A percentile compares a stretch with the other conserved stretches of the same genome.
Conservation (phyloP, 768 basidiomycete genomes). For the Leccinum barrowsii region DNA sequence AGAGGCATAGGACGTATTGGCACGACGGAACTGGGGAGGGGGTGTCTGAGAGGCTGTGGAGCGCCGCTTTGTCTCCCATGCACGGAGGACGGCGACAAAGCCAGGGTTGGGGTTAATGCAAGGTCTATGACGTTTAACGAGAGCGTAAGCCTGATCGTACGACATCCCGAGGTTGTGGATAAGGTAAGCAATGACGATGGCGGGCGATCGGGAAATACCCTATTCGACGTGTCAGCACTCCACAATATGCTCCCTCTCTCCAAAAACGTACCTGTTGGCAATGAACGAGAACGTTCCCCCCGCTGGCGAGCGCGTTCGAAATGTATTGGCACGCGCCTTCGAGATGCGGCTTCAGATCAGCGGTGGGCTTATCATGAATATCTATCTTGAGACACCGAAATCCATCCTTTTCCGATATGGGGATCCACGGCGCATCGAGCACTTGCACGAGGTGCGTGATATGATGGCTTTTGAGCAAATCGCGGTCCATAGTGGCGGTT, state of each 20-base stretch:
- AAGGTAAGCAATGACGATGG: conserved; percentile 79
- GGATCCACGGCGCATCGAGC: conserved; percentile 63
- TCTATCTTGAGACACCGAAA: conserved; percentile 61
- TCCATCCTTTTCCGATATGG: conserved; percentile 42
- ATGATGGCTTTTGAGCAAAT: conserved; percentile 45
- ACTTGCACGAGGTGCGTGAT: conserved; percentile 65
- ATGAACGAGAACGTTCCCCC: conserved; percentile 70
- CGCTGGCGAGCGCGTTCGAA: conserved; percentile 53
- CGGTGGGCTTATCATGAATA: conserved; percentile 58
- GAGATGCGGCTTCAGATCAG: conserved; percentile 65
- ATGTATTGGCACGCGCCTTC: conserved; percentile 68
- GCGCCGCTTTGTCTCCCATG: conserved; percentile 49
- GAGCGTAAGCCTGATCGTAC: conserved; percentile 59
- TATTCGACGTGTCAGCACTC: conserved; percentile 23
- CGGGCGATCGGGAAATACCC: conserved; percentile 76
- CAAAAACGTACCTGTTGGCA: conserved; percentile 66
- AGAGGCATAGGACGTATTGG: conserved; percentile 25
- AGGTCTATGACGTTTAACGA: conserved; percentile 61
- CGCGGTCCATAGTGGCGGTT: conserved; percentile 53
- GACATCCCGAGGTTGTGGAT: conserved; percentile 72
- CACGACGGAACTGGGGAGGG: conserved; percentile 25
- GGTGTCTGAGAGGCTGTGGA: conserved; percentile 10
- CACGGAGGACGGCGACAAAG: conserved; percentile 56
- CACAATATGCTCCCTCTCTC: neutral
- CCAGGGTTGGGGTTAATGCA: conserved; percentile 79